Percentiles rank a stretch among this genome's conserved stretches.
These are phyloP conservation scores for Apophysomyces variabilis DNA, from an alignment of 371 early-diverging fungal genomes.

Conservation along the genomic window DNA sequence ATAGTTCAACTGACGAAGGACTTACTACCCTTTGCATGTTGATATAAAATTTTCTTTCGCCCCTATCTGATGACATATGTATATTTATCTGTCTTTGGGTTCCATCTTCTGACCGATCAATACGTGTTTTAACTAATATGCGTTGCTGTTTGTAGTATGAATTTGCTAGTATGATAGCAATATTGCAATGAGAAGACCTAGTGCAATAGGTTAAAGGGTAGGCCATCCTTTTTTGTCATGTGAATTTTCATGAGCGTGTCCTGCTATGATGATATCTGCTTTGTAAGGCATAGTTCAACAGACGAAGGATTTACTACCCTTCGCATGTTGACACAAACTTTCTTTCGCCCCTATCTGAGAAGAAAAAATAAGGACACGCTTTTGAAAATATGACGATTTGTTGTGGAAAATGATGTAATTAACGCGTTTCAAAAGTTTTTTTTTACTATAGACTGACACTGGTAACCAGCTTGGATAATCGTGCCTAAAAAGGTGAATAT, in stretches of 20 bases:
- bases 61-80: conserved; percentile 16
- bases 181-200: no score
- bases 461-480: no score
- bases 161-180: no score
- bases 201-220: no score
- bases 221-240: background rate
- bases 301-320: conserved; percentile 22
- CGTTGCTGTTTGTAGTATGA: background rate
- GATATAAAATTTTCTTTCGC: conserved; percentile 21
- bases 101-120: no score
- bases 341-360: conserved; percentile 23
- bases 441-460: no score
- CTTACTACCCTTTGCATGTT: conserved; percentile 23
- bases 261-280: background rate
- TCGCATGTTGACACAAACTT: conserved; percentile 17
- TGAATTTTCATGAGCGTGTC: background rate
- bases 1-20: conserved; percentile 24
- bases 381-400: background rate
- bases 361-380: background rate
- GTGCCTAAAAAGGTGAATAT: no score
- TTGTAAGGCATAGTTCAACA: conserved; percentile 22
- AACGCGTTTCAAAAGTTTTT: no score
- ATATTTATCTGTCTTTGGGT: no score
- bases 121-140: no score
- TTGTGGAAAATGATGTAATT: no score